Evolutionary conservation across 225 moss, liverwort and hornwort genomes (phyloP).

Genomic region (Pleurozium schreberi): DNA sequence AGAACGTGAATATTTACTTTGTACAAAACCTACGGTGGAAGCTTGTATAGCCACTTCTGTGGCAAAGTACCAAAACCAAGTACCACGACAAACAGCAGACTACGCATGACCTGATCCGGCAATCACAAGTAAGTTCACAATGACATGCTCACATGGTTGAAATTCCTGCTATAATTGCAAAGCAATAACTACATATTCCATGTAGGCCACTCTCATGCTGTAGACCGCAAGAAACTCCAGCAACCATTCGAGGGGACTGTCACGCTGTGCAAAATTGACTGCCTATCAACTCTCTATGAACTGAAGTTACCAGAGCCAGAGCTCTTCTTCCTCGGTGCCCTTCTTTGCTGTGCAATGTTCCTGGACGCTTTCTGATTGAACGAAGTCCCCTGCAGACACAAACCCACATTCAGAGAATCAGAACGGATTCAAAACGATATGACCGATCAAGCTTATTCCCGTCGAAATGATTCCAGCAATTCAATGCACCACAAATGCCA

Average conservation of each 20-base stretch:
- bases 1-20: background rate
- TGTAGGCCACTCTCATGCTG: background rate
- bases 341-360: conserved; percentile 39
- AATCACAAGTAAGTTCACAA: background rate
- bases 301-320: background rate
- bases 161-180: background rate
- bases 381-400: conserved; percentile 24
- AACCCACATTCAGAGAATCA: background rate
- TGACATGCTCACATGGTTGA: background rate
- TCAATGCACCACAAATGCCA: background rate
- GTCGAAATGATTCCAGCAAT: background rate
- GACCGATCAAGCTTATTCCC: background rate
- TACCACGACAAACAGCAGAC: background rate
- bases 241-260: background rate
- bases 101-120: background rate
- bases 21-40: background rate
- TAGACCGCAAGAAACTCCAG: background rate
- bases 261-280: background rate
- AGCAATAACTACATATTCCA: background rate
- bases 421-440: background rate
- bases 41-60: background rate
- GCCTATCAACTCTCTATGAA: conserved; percentile 5
- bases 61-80: background rate
- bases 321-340: conserved; percentile 27
- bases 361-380: conserved; percentile 22